phyloP scores from a whole-genome alignment of 805 yeast genomes.

The Debaryomyces castellii region DNA sequence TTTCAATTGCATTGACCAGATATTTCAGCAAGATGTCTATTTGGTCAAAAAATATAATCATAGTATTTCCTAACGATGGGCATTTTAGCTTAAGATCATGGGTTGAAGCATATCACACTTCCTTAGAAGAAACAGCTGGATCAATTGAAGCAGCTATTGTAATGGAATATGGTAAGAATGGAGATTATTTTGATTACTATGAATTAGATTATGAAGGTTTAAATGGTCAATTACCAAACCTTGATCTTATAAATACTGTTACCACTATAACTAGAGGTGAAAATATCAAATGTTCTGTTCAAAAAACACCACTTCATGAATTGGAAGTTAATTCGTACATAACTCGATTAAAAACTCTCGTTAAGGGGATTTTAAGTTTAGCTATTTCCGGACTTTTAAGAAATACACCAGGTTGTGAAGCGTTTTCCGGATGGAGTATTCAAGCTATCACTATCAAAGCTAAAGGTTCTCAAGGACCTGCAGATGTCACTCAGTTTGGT shows the following conservation, averaged over 20 bases:
- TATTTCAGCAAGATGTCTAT: conserved; percentile 84
- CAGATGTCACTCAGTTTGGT: conserved; percentile 89
- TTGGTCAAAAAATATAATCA: conserved; percentile 92
- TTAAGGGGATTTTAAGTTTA: conserved; percentile 65
- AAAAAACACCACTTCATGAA: conserved; percentile 50
- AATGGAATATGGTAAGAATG: conserved; percentile 67
- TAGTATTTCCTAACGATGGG: conserved; percentile 78
- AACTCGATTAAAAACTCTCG: conserved; percentile 57
- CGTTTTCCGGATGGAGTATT: conserved; percentile 94
- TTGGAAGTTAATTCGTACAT: conserved; percentile 48
- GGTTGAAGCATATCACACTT: conserved; percentile 92
- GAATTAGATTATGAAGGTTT: conserved; percentile 84
- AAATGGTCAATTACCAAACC: conserved; percentile 93
- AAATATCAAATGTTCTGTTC: conserved; percentile 66
- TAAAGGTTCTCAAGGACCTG: conserved; percentile 51
- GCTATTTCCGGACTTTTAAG: conserved; percentile 65
- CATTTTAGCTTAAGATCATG: conserved; percentile 71
- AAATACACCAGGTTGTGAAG: conserved; percentile 72
- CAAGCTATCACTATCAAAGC: conserved; percentile 86
- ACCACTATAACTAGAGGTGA: conserved; percentile 75
- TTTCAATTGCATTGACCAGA: conserved; percentile 70
- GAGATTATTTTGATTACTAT: conserved; percentile 69
- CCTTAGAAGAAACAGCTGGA: conserved; percentile 87
- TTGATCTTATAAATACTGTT: conserved; percentile 84
- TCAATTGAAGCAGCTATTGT: conserved; percentile 88